These are phyloP conservation scores for Paraconiothyrium brasiliense DNA, from an alignment of 2,329 filamentous ascomycete genomes.

Conservation along the genomic window DNA sequence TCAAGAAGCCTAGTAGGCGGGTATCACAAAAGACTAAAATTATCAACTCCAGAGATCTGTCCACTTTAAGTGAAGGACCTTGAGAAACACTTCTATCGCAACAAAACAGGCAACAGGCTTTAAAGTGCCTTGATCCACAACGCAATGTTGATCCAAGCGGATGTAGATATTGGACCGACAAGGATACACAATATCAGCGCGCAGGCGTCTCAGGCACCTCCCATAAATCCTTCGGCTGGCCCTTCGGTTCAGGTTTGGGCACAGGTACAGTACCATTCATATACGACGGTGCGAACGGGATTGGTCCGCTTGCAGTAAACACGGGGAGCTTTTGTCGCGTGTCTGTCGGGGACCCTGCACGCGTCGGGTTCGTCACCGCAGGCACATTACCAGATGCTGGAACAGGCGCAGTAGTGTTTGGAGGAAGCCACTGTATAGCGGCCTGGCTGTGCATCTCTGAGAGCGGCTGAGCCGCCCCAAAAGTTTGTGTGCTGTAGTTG, in stretches of 20 bases:
- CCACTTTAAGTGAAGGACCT: neutral
- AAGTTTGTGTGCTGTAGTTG: constrained; percentile 39
- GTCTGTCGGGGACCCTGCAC: constrained; percentile 40
- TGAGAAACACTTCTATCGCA: neutral
- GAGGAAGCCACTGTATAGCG: constrained; percentile 43
- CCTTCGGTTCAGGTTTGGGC: constrained; percentile 16
- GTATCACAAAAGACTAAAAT: constrained; percentile 13
- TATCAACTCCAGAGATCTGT: neutral
- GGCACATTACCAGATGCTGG: neutral
- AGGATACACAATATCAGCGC: constrained; percentile 23
- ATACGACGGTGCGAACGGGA: constrained; percentile 44
- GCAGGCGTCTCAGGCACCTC: constrained; percentile 57
- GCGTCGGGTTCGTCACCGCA: constrained; percentile 15
- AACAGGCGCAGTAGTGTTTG: constrained; percentile 38
- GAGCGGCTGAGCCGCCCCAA: constrained; percentile 19
- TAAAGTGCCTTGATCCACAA: neutral
- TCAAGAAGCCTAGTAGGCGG: constrained; percentile 10
- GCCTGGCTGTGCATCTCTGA: constrained; percentile 27
- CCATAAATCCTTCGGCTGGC: constrained; percentile 49
- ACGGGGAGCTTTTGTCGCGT: constrained; percentile 58
- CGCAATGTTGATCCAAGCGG: neutral
- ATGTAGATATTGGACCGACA: neutral
- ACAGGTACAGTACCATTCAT: constrained; percentile 25
- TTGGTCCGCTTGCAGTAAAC: constrained; percentile 55
- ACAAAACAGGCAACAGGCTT: neutral